Evolutionary conservation across 2,329 filamentous ascomycete genomes (phyloP).

Genomic region (Dothidotthia symphoricarpi): DNA sequence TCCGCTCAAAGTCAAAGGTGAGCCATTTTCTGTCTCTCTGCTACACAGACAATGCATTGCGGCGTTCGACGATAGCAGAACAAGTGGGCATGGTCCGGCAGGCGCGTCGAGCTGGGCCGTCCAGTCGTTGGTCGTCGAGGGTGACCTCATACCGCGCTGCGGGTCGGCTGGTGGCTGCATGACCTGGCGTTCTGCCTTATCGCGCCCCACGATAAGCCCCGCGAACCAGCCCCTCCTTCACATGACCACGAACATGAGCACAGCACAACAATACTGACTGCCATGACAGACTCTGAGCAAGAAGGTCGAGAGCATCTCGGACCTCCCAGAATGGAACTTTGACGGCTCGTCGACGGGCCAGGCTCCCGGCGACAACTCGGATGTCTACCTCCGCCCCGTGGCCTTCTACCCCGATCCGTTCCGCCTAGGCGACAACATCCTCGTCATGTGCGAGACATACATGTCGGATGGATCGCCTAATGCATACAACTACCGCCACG

Average conservation of each 20-base stretch:
- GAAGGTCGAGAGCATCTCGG: slow-evolving; percentile 57
- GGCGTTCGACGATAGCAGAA: too few species aligned
- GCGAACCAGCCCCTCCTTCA: slow-evolving; percentile 9
- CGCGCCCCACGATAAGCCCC: slow-evolving; percentile 34
- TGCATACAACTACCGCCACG: slow-evolving; percentile 97
- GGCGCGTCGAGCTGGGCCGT: too few species aligned
- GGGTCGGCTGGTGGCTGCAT: too few species aligned
- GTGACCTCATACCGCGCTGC: too few species aligned
- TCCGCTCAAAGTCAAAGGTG: slow-evolving; percentile 95
- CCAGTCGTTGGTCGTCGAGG: too few species aligned
- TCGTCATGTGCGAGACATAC: slow-evolving; percentile 94
- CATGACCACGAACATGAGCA: background rate
- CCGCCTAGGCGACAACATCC: slow-evolving; percentile 84
- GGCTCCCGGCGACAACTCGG: slow-evolving; percentile 91
- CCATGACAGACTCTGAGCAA: slow-evolving; percentile 60
- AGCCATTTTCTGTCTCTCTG: slow-evolving; percentile 41
- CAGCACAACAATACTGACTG: slow-evolving; percentile 20
- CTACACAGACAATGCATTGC: slow-evolving; percentile 6
- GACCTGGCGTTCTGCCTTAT: slow-evolving; percentile 28
- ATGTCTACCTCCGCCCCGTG: slow-evolving; percentile 91
- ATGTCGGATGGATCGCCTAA: slow-evolving; percentile 92
- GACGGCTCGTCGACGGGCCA: slow-evolving; percentile 90
- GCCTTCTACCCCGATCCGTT: slow-evolving; percentile 91
- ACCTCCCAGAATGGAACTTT: slow-evolving; percentile 78
- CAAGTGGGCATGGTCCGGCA: too few species aligned